These are phyloP conservation scores for Chlamydomonas incerta DNA, from an alignment of 139 green algal genomes.

Conservation along the genomic window DNA sequence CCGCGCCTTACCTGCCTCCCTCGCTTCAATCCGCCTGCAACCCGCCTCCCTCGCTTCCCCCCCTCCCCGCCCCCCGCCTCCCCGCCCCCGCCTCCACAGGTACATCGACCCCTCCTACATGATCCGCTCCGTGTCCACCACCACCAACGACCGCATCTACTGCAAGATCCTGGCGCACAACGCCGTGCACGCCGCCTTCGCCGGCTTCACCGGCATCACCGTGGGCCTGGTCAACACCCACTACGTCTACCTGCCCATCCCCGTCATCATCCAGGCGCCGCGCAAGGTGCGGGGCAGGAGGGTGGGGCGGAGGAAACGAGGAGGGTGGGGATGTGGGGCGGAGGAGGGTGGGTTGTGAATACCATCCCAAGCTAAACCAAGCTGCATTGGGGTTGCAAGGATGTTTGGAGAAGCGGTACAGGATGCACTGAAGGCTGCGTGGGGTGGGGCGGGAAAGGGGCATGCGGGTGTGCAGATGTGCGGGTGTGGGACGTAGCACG, in stretches of 20 bases:
- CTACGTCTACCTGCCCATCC: slow-evolving; percentile 88
- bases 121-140: slow-evolving; percentile 91
- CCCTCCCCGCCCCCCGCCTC: no score
- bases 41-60: no score
- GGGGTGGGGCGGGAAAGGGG: neutral
- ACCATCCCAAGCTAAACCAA: no score
- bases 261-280: slow-evolving; percentile 85
- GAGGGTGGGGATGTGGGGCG: neutral
- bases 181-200: slow-evolving; percentile 96
- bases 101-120: slow-evolving; percentile 95
- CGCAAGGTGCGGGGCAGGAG: slow-evolving; percentile 37
- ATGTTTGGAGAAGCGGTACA: no score
- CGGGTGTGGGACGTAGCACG: no score
- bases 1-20: no score
- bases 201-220: slow-evolving; percentile 74
- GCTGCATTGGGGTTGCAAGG: no score
- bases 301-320: neutral
- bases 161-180: slow-evolving; percentile 95
- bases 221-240: slow-evolving; percentile 96
- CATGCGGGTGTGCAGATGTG: no score
- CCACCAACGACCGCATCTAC: slow-evolving; percentile 91
- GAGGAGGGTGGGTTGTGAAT: no score
- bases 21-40: no score
- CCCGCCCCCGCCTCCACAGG: no score
- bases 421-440: no score